Base-by-base conservation (phyloP, 2,329 filamentous ascomycete species). In the Trichoderma atroviride region DNA sequence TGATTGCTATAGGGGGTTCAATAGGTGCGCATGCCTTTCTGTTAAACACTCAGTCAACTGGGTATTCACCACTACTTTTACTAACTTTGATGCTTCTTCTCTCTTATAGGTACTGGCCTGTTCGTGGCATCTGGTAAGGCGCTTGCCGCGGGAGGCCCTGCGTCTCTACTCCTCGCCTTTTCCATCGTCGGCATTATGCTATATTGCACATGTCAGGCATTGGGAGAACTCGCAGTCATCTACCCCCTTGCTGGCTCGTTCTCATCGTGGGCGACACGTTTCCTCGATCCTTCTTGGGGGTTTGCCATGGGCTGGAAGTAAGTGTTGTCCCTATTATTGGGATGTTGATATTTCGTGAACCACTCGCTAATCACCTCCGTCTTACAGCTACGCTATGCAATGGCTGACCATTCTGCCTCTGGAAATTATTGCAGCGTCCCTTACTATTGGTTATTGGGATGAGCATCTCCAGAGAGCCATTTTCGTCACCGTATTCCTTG, bases 291-390 rank as follows among this genome's bases (percentile, higher is more conserved):
- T 0, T 94, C 94, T 0, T 97, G 93, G 93, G 94, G 94, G 0
- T 97, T 97, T 77, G 92, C 93, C 58, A 96, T 97, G 92, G 94
- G 93, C 19, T 97, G 93, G 93, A 97, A 96, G 86, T 92, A 79
- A 79, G 88, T 85, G 22, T 43, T 43, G 14, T 13, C 33, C 29
- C 16, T 22, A 24, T 22, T 1, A 13, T 14, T 16, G 19, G 31
- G 29, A 22, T 37, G 14, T 9, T 47, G n/a, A 27, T 19, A 10
- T 10, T 10, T 5, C 2, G 4, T 31, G 19, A 55, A 58, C 10
- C 2, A 27, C 27, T 4, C 60, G 68, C 68, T 71, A 35, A 70
- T 14, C 9, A 70, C 64, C 40, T 13, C 13, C 24, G 19, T 31
- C 22, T 40, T 5, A 52, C 74, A 92, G 90, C 76, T 96, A 97